A percentile compares a stretch with the other conserved stretches of the same genome.
Evolutionary conservation across 192 early-diverging fungal genomes (phyloP).

Genomic region (Physocladia obscura): DNA sequence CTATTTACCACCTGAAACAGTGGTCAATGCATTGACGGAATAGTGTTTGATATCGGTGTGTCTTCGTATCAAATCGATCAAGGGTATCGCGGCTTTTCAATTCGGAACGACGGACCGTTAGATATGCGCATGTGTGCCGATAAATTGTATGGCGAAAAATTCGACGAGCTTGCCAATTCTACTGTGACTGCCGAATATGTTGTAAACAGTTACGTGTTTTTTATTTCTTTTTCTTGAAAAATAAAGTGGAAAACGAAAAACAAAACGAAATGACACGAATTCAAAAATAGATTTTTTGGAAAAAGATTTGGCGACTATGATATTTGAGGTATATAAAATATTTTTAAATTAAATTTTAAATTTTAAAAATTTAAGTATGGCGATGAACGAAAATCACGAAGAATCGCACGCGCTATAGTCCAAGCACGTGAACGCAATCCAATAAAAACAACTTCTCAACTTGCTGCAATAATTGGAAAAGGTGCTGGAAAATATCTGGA

Average conservation of each 20-base stretch:
- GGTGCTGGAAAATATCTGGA: constrained; percentile 21
- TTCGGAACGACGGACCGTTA: constrained; percentile 63
- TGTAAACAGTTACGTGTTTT: constrained; percentile 52
- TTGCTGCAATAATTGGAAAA: constrained; percentile 55
- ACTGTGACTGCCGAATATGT: constrained; percentile 57
- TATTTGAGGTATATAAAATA: too few species aligned
- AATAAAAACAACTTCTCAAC: constrained; percentile 56
- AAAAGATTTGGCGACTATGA: constrained; percentile 62
- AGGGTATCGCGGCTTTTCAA: constrained; percentile 68
- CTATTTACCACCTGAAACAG: constrained; percentile 6
- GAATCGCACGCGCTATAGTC: constrained; percentile 65
- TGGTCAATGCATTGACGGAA: constrained; percentile 60
- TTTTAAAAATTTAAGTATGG: constrained; percentile 52
- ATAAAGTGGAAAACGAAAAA: too few species aligned
- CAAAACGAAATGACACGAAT: too few species aligned
- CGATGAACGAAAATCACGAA: constrained; percentile 61
- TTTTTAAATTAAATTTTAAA: too few species aligned
- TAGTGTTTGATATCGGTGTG: constrained; percentile 75
- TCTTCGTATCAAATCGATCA: constrained; percentile 69
- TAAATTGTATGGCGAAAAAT: background rate
- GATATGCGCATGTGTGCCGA: constrained; percentile 72
- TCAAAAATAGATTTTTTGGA: constrained; percentile 44
- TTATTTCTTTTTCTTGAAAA: too few species aligned
- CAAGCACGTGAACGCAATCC: constrained; percentile 45
- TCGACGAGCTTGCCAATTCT: constrained; percentile 4